Base-by-base conservation (phyloP, 2,329 filamentous ascomycete genomes). In the Paraphoma chrysanthemicola region DNA sequence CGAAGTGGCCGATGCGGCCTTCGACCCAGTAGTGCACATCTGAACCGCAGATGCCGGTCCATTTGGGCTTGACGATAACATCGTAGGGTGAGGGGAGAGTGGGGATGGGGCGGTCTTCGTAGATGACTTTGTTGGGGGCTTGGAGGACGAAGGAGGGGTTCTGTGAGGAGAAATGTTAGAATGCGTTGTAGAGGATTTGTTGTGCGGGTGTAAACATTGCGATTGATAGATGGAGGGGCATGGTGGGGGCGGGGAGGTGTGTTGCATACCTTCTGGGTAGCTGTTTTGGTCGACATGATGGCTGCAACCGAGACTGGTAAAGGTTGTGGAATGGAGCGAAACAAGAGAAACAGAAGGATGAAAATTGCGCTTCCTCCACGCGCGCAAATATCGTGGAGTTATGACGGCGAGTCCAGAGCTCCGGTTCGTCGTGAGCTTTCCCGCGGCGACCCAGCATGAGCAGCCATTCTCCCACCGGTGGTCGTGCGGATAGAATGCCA, bases 61-160 rank as follows among this genome's bases (percentile, higher is more conserved):
- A 94, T 80, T 90, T 90, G 67, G 94, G 84, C 72, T 90, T 88
- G 62, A 96, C 88, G 68, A 94, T 84, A 64, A 96, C 92, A 76
- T 94, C 89, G 81, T 93, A 85, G 18, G 86, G 83, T 50, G 82
- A 81, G 61, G 85, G 78, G 67, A 95, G 80, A 56, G 84, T 78
- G 43, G 92, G 92, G 53, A 92, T 79, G 8, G 91, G 90, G 7
- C 89, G 87, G 73, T 94, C 88, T 79, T 89, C 88, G 79, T 88
- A 96, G 62, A 82, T 80, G 68, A 96, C 89, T 68, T 89, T 84
- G 75, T 87, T 83, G 58, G 88, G 84, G 67, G 90, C 90, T 78
- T 93, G 87, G 69, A 96, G 90, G 75, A 96, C 82, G 79, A 95
- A 95, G 51, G 91, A 95, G 65, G 90, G 86, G 78, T 95, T 95